Evolutionary conservation across 345 rosid species (phyloP).

Genomic region (Nasturtium officinale): DNA sequence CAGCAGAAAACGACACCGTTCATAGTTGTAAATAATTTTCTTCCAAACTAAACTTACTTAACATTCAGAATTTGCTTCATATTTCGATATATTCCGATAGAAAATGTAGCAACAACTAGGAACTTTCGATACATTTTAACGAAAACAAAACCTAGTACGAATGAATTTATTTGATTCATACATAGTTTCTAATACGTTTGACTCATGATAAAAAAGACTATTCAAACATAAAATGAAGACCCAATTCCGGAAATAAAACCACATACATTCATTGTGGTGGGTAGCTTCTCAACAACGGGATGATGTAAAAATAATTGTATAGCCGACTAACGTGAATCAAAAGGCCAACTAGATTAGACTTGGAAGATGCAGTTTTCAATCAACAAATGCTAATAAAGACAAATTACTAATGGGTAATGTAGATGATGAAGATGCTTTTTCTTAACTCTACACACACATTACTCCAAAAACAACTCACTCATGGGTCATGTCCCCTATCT

Average conservation of each 20-base stretch:
- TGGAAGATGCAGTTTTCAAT: conserved; percentile 35
- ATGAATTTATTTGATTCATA: background rate
- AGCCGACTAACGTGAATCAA: conserved; percentile 14
- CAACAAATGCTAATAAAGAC: conserved; percentile 43
- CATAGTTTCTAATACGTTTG: background rate
- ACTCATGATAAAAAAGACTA: too few species aligned
- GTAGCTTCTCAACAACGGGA: background rate
- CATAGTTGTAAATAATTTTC: background rate
- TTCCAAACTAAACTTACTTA: background rate
- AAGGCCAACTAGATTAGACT: conserved; percentile 40
- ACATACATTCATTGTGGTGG: conserved; percentile 11
- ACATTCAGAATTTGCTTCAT: background rate
- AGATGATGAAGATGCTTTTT: conserved; percentile 39
- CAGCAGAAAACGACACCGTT: conserved; percentile 35
- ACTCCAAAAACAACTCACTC: conserved; percentile 39
- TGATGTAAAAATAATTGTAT: background rate
- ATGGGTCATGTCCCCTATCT: too few species aligned
- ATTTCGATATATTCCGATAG: background rate
- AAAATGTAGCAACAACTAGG: background rate
- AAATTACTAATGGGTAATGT: conserved; percentile 28
- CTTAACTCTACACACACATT: conserved; percentile 32
- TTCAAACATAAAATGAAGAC: background rate
- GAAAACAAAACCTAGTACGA: background rate
- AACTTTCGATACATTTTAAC: background rate
- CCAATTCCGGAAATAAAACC: background rate